Base-by-base conservation (phyloP, 2,329 filamentous ascomycete species). In the Penicillium brevicompactum region DNA sequence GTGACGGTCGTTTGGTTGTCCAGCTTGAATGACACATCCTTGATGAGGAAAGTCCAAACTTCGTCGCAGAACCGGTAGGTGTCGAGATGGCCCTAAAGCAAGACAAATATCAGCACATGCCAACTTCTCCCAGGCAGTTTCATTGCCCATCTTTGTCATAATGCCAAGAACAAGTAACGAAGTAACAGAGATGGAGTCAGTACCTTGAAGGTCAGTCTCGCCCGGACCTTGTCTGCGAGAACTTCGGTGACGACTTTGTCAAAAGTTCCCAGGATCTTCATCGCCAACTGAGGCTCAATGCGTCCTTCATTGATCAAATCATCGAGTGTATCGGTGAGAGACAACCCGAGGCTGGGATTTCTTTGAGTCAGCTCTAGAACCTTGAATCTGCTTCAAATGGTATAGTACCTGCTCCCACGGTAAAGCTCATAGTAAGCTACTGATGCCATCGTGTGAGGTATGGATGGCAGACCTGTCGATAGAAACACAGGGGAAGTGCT, bases 51-150 rank as follows among this genome's bases (percentile, higher is more conserved):
- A 1, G 94, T 99, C 94, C 94, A 99, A 56, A 99, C 94, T 79
- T 99, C 94, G 77, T 99, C 94, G 80, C 94, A 99, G 83, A 99
- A 99, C 66, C 94, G 89, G 80, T 99, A 99, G 14, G 94, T 97
- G 74, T 97, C 92, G 60, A 99, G 87, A 71, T 95, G 94, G 46
- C 94, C 94, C 93, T 97, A 49, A 24, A 67, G 45, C 53, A 10
- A 48, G 52, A 47, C 49, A 43, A 37, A 49, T 37, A 37, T 49
- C 2, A n/a, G 42, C 27, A 52, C 8, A 21, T 14, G 55, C 68
- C 47, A 70, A 57, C 53, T 16, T 54, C 16, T 2, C 3, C 34
- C 34, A n/a, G 4, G 4, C 34, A 37, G n/a, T 14, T 11, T n/a
- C 13, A 37, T n/a, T n/a, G 1, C 6, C n/a, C n/a, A n/a, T 37